Evolutionary conservation across 208 protist genomes (phyloP).

Genomic region (Angomonas ambiguus): DNA sequence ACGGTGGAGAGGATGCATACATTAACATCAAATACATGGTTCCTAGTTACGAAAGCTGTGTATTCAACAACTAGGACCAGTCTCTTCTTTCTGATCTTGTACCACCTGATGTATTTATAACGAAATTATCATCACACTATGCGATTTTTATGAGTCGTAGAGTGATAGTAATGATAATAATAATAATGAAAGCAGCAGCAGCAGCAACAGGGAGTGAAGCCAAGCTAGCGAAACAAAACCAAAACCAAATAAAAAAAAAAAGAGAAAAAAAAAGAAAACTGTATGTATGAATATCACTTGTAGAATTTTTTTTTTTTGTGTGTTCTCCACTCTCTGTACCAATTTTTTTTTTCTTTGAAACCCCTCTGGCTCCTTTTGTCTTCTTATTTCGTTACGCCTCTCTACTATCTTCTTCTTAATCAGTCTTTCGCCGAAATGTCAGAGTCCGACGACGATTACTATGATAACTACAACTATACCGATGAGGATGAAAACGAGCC

Average conservation of each 20-base stretch:
- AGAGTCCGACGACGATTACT: slow-evolving; percentile 81
- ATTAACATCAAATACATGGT: slow-evolving; percentile 97
- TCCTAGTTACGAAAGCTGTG: slow-evolving; percentile 88
- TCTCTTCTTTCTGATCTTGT: not conserved
- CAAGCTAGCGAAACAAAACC: too few relatives aligned
- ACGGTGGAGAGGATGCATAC: slow-evolving; percentile 92
- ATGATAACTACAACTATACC: slow-evolving; percentile 33
- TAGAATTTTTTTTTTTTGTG: slow-evolving; percentile 6
- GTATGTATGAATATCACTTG: not conserved
- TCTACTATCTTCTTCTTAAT: not conserved
- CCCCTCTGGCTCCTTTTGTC: not conserved
- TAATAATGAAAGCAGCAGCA: not conserved
- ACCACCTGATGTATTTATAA: not conserved
- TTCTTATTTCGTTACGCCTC: slow-evolving; percentile 4
- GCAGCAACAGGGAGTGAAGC: too few relatives aligned
- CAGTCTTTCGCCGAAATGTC: not conserved
- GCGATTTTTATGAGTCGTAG: too few relatives aligned
- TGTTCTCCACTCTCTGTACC: not conserved
- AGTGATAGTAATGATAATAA: slow-evolving; percentile 6
- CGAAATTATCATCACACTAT: too few relatives aligned
- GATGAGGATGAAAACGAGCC: slow-evolving; percentile 3
- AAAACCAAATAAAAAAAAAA: not conserved
- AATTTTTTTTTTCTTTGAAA: slow-evolving; percentile 6
- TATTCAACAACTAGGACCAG: slow-evolving; percentile 58
- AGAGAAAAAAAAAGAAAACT: not conserved